Percentiles rank a stretch among this genome's conserved stretches.
Conservation (phyloP, 2,329 filamentous ascomycete species). For the Diaporthe humulicola region DNA sequence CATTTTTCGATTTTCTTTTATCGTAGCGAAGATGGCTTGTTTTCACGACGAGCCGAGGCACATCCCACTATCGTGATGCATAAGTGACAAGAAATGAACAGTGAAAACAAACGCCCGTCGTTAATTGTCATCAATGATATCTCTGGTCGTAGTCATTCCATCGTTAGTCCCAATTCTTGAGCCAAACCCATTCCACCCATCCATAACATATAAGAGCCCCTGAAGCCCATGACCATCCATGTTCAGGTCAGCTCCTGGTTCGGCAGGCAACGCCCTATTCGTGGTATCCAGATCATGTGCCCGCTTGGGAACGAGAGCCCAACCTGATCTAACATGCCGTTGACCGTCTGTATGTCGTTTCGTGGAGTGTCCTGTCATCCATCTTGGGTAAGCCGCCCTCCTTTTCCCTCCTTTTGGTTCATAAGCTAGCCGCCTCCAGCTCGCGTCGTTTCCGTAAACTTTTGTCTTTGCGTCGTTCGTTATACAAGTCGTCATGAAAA, state of each 20-base stretch:
- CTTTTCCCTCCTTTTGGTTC: conserved; percentile 28
- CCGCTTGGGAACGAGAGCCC: conserved; percentile 6
- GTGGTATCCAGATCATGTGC: conserved; percentile 34
- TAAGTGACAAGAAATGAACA: not conserved
- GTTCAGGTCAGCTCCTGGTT: conserved; percentile 27
- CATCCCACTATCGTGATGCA: conserved; percentile 12
- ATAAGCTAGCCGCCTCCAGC: conserved; percentile 33
- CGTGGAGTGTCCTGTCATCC: conserved; percentile 33
- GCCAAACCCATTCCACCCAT: conserved; percentile 29
- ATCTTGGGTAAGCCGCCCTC: conserved; percentile 6
- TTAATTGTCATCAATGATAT: conserved; percentile 41
- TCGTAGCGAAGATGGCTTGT: not conserved
- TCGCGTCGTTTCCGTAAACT: conserved; percentile 36
- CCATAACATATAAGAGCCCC: conserved; percentile 18
- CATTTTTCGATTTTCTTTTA: not conserved
- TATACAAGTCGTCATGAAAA: conserved; percentile 37
- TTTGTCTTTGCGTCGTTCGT: conserved; percentile 40
- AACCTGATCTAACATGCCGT: conserved; percentile 21
- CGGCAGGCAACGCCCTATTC: conserved; percentile 8
- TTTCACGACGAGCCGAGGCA: not conserved
- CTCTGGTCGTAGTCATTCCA: conserved; percentile 36
- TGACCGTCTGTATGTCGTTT: conserved; percentile 31
- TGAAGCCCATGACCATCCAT: not conserved
- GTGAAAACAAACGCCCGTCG: conserved; percentile 35
- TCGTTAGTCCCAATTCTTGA: conserved; percentile 37